Evolutionary conservation across 2,329 filamentous ascomycete genomes (phyloP), one percentile per base, ranked within the genome.

Genomic region (Berkeleyomyces rouxiae): DNA sequence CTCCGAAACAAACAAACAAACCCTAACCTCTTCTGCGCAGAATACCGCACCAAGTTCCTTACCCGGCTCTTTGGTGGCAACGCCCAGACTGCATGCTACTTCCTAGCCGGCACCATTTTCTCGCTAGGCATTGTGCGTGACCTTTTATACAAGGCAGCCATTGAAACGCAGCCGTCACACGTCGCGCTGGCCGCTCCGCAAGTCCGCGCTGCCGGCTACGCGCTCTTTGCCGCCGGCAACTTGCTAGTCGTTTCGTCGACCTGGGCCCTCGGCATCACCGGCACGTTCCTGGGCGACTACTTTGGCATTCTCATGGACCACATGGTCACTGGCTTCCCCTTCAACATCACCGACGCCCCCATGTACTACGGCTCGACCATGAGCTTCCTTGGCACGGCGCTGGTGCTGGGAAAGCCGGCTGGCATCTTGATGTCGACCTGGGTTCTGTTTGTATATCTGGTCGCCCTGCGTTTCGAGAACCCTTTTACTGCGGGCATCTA

Each of bases 261-360:
- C 75, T 96, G 85, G 84, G 87, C 85, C 42, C 83, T 99, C 47
- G 93, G 93, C 64, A 83, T 99, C 70, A 96, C 90, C 0, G 93
- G 93, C 66, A 99, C 93, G 44, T 99, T 96, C 72, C 79, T 99
- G 43, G 93, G 93, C 68, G 93, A 99, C 77, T 99, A 99, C 79
- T 99, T 97, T 72, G 93, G 93, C 68, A 96, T 97, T 72, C 79
- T 99, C 67, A 95, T 96, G 90, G 92, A 97, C 72, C 78, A 86
- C 68, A 92, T 92, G 70, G 91, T 99, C 61, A 95, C 90, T 10
- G 87, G 88, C 11, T 99, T 99, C 72, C 93, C 93, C 2, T 99
- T 99, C 80, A 97, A 88, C 74, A 81, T 97, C 65, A 91, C 86
- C 62, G 82, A 84, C 67, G 87, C 90, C 61, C 93, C 93, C 66